Evolutionary conservation across 148 eudicot species (phyloP).

Genomic region (Rhododendron williamsianum): DNA sequence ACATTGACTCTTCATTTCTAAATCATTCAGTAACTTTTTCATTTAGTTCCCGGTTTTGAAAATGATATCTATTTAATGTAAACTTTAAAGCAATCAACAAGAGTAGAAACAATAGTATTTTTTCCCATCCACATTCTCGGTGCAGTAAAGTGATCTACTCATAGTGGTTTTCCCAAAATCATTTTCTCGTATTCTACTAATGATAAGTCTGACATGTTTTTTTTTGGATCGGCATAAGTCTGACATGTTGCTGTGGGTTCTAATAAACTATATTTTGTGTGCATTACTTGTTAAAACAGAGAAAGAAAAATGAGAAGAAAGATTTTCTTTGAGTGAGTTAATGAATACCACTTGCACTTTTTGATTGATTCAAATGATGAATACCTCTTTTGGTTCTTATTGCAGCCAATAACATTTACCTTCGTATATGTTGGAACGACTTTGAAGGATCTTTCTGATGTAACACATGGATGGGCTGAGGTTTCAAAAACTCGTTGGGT

Average conservation of each 20-base stretch:
- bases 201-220: neutral
- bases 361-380: neutral
- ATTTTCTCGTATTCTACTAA: neutral
- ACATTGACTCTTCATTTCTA: neutral
- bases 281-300: neutral
- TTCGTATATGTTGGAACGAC: constrained; percentile 90
- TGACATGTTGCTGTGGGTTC: neutral
- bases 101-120: neutral
- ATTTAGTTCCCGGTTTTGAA: neutral
- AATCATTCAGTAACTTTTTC: neutral
- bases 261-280: neutral
- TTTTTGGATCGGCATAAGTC: neutral
- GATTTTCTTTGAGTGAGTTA: neutral
- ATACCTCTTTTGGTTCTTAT: constrained; percentile 12
- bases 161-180: neutral
- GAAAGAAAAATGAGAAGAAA: neutral
- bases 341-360: neutral
- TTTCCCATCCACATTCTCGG: neutral
- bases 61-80: neutral
- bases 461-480: constrained; percentile 86
- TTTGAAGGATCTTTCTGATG: constrained; percentile 87
- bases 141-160: neutral
- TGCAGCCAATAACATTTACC: constrained; percentile 86
- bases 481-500: constrained; percentile 77
- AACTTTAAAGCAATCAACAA: neutral